Evolutionary conservation across 2,329 filamentous ascomycete species (phyloP).

Genomic region (Fusarium metavorans): DNA sequence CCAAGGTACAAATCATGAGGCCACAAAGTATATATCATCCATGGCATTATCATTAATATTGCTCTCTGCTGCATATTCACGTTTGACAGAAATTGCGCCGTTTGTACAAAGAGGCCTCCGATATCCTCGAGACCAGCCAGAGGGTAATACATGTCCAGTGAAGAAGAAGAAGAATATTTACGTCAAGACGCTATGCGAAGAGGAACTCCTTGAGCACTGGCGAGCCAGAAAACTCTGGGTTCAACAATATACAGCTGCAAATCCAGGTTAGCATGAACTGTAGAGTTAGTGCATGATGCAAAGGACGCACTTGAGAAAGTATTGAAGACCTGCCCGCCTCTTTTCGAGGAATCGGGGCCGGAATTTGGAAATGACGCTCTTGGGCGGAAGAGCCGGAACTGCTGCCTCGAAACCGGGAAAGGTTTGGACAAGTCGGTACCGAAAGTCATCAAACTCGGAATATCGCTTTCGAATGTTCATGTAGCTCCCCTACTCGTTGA

Average conservation of each 20-base stretch:
- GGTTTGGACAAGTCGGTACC: slow-evolving; percentile 77
- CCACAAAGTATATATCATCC: slow-evolving; percentile 27
- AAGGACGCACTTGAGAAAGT: slow-evolving; percentile 86
- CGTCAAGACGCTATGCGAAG: slow-evolving; percentile 65
- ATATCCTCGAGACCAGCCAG: slow-evolving; percentile 11
- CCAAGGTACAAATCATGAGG: neutral
- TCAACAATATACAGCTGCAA: slow-evolving; percentile 85
- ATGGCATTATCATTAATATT: slow-evolving; percentile 46
- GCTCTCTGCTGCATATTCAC: slow-evolving; percentile 28
- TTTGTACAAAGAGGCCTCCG: slow-evolving; percentile 41
- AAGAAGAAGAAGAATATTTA: slow-evolving; percentile 29
- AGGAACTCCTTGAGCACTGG: slow-evolving; percentile 92
- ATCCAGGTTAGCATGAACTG: slow-evolving; percentile 25
- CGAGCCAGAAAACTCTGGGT: slow-evolving; percentile 94
- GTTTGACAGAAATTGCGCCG: slow-evolving; percentile 21
- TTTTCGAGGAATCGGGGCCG: slow-evolving; percentile 87
- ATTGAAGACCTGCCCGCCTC: slow-evolving; percentile 83
- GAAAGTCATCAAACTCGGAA: slow-evolving; percentile 91
- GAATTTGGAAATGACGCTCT: slow-evolving; percentile 90
- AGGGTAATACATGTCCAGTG: slow-evolving; percentile 37
- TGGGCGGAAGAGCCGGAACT: slow-evolving; percentile 91
- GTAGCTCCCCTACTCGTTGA: slow-evolving; percentile 63
- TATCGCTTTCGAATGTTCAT: slow-evolving; percentile 80
- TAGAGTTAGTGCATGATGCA: neutral
- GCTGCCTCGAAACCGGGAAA: slow-evolving; percentile 88